Conservation (phyloP, 192 early-diverging fungal genomes). For the Linnemannia schmuckeri region DNA sequence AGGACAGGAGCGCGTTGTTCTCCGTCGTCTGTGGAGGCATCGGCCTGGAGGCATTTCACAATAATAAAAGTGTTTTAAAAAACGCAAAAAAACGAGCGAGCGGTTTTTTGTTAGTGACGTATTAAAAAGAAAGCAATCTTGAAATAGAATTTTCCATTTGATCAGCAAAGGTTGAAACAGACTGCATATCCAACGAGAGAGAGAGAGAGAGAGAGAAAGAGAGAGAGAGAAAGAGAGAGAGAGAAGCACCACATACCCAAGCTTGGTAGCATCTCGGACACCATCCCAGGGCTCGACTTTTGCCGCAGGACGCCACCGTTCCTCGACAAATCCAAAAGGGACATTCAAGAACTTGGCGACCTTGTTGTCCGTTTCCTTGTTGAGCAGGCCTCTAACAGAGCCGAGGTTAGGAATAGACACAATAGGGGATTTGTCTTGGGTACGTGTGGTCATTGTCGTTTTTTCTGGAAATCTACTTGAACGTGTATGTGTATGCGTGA, state of each 20-base stretch:
- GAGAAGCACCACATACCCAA: conserved; percentile 16
- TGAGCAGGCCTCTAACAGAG: neutral
- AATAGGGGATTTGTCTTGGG: neutral
- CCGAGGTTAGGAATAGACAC: conserved; percentile 2
- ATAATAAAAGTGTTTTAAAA: neutral
- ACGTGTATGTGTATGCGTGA: neutral
- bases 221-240: neutral
- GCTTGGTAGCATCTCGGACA: conserved; percentile 29
- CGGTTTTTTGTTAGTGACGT: neutral
- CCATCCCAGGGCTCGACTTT: conserved; percentile 32
- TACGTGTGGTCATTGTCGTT: neutral
- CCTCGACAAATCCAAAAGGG: conserved; percentile 21
- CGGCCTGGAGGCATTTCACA: neutral
- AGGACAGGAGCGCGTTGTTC: neutral
- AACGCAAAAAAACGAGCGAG: neutral
- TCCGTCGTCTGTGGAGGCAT: conserved; percentile 18
- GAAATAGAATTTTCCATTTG: neutral
- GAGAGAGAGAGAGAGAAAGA: neutral
- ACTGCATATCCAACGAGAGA: no score
- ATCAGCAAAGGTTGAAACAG: neutral
- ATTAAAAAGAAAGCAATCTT: neutral
- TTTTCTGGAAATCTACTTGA: neutral
- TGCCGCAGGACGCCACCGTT: conserved; percentile 35
- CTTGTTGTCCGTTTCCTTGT: neutral
- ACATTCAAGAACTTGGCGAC: conserved; percentile 30